Percentiles rank a stretch among this genome's conserved stretches.
phyloP scores from a whole-genome alignment of 805 yeast genomes.

The Monosporozyma aerobia region DNA sequence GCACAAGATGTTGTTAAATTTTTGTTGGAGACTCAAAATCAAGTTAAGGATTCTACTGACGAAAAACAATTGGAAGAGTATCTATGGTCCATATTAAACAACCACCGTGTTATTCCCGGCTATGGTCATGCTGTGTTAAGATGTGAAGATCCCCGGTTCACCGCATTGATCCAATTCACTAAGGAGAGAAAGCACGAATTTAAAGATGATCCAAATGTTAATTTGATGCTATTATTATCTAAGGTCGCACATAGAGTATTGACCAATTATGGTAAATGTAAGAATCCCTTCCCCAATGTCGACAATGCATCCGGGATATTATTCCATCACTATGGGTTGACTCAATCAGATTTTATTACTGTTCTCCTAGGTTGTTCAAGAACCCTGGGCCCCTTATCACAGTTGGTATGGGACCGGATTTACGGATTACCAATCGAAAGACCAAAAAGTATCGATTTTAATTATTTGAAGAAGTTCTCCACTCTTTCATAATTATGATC shows the following conservation, averaged over 20 bases:
- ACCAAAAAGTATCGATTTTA: conserved; percentile 43
- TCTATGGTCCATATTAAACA: conserved; percentile 62
- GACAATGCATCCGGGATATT: conserved; percentile 73
- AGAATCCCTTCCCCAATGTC: conserved; percentile 80
- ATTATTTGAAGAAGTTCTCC: conserved; percentile 8
- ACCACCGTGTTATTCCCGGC: conserved; percentile 77
- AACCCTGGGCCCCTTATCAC: conserved; percentile 70
- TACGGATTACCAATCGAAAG: conserved; percentile 74
- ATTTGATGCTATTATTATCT: conserved; percentile 56
- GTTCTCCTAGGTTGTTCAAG: conserved; percentile 78
- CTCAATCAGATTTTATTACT: conserved; percentile 65
- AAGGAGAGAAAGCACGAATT: conserved; percentile 43
- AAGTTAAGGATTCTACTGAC: conserved; percentile 28
- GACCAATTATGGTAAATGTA: conserved; percentile 72
- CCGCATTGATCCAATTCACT: conserved; percentile 65
- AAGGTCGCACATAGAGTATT: conserved; percentile 68
- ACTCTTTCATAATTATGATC: background rate
- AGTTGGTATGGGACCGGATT: conserved; percentile 70
- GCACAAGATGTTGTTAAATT: conserved; percentile 78
- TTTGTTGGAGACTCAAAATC: conserved; percentile 51
- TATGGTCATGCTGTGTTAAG: conserved; percentile 84
- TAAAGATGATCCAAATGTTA: conserved; percentile 54
- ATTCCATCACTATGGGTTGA: conserved; percentile 72
- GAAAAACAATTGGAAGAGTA: conserved; percentile 48
- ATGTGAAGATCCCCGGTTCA: conserved; percentile 74